Conservation (phyloP, 1,284 basidiomycete species). For the Agaricales sp. region DNA sequence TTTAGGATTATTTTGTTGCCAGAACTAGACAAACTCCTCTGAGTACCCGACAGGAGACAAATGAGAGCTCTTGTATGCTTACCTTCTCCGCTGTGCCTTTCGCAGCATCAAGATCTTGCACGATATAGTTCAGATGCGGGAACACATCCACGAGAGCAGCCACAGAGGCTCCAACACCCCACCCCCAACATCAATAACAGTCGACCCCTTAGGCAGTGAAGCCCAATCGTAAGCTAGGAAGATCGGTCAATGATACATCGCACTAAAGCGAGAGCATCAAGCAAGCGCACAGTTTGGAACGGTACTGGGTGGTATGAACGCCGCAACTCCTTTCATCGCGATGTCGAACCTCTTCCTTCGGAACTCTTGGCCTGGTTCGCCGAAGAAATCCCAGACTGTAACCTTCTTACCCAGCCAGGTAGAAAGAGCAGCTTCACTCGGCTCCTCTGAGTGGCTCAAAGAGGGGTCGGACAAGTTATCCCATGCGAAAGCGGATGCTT, state of each 20-base stretch:
- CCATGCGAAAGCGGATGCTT: slow-evolving; percentile 14
- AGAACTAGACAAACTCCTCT: slow-evolving; percentile 16
- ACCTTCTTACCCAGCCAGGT: slow-evolving; percentile 9
- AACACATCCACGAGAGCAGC: background rate
- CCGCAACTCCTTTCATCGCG: slow-evolving; percentile 9
- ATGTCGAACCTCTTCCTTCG: slow-evolving; percentile 7
- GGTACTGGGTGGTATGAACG: slow-evolving; percentile 3
- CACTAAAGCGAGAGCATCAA: background rate
- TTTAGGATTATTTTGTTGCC: background rate
- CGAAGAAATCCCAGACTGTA: slow-evolving; percentile 8
- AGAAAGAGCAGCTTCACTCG: slow-evolving; percentile 10
- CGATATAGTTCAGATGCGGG: background rate
- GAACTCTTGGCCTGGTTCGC: slow-evolving; percentile 3
- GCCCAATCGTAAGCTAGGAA: background rate
- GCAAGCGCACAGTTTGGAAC: slow-evolving; percentile 7
- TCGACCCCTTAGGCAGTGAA: background rate
- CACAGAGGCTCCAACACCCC: background rate
- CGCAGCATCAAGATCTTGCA: slow-evolving; percentile 6
- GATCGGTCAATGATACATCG: background rate
- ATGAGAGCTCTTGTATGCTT: slow-evolving; percentile 9
- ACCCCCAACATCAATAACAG: background rate
- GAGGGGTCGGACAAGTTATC: slow-evolving; percentile 14
- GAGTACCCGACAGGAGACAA: slow-evolving; percentile 11
- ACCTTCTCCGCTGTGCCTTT: slow-evolving; percentile 2
- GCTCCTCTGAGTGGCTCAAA: slow-evolving; percentile 10